Conservation (phyloP, 495 filamentous ascomycete genomes). For the Aspergillus bertholletiae region DNA sequence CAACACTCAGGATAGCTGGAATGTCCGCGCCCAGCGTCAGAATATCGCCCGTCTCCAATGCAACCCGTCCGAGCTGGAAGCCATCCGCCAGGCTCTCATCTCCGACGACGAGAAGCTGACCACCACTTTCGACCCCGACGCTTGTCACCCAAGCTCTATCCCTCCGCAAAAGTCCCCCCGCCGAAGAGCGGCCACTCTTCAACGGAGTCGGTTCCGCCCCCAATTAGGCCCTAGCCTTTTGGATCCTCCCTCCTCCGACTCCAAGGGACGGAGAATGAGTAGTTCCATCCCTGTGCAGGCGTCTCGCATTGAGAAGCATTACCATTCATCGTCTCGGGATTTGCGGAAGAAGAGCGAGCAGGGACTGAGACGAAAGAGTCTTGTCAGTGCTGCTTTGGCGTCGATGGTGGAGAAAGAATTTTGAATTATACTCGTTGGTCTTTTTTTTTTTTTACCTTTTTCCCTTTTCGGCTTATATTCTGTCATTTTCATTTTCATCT, state of each 20-base stretch:
- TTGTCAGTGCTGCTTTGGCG: constrained; percentile 43
- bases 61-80: constrained; percentile 32
- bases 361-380: constrained; percentile 40
- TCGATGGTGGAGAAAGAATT: constrained; percentile 29
- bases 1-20: constrained; percentile 1
- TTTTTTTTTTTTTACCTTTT: background rate
- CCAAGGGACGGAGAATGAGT: constrained; percentile 29
- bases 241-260: background rate
- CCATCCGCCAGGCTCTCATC: constrained; percentile 32
- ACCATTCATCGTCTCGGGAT: constrained; percentile 26
- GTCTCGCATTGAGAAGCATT: constrained; percentile 39
- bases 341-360: constrained; percentile 38
- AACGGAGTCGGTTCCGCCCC: constrained; percentile 1
- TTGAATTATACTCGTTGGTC: background rate
- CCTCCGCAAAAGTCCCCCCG: constrained; percentile 16
- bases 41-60: constrained; percentile 43
- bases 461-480: background rate
- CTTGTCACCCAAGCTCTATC: constrained; percentile 44
- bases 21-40: constrained; percentile 38
- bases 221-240: background rate
- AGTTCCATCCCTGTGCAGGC: constrained; percentile 20
- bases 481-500: background rate
- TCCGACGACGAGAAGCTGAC: constrained; percentile 21
- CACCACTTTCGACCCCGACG: constrained; percentile 23
- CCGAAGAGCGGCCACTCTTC: background rate